Conservation (phyloP, 345 rosid species). For the Gossypium arboreum region DNA sequence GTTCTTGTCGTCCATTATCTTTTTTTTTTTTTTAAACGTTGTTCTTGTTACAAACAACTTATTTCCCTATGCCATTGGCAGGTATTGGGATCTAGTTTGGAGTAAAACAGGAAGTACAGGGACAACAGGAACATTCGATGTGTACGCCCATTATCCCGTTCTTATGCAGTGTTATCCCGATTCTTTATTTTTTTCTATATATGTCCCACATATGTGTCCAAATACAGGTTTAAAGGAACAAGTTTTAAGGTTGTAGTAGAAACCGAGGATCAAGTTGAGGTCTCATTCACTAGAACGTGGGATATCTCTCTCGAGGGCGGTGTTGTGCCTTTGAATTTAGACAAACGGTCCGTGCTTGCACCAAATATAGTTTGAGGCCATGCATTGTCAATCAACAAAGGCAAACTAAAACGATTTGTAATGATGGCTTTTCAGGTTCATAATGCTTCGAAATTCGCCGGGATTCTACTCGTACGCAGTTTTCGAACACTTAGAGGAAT, state of each 20-base stretch:
- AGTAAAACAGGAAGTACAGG: slow-evolving; percentile 40
- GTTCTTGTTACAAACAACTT: neutral
- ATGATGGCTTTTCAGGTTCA: slow-evolving; percentile 41
- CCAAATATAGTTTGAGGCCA: neutral
- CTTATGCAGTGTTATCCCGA: neutral
- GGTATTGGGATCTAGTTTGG: slow-evolving; percentile 60
- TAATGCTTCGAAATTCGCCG: slow-evolving; percentile 58
- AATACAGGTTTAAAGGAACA: slow-evolving; percentile 40
- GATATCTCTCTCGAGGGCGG: slow-evolving; percentile 28
- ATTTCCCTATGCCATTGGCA: slow-evolving; percentile 10
- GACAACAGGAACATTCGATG: slow-evolving; percentile 45
- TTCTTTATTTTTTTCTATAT: neutral
- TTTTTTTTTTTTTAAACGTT: neutral
- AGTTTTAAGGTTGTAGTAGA: slow-evolving; percentile 39
- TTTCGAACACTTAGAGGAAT: slow-evolving; percentile 62
- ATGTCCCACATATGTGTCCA: neutral
- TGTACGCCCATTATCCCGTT: slow-evolving; percentile 28
- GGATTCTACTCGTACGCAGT: slow-evolving; percentile 83
- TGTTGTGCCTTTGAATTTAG: slow-evolving; percentile 51
- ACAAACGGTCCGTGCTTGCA: slow-evolving; percentile 39
- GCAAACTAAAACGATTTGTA: neutral
- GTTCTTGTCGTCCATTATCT: too few species aligned
- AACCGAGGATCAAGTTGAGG: slow-evolving; percentile 55
- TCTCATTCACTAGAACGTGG: slow-evolving; percentile 55
- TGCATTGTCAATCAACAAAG: neutral